Base-by-base conservation (phyloP, 176 grass and related monocot genomes). In the Sorghum bicolor region DNA sequence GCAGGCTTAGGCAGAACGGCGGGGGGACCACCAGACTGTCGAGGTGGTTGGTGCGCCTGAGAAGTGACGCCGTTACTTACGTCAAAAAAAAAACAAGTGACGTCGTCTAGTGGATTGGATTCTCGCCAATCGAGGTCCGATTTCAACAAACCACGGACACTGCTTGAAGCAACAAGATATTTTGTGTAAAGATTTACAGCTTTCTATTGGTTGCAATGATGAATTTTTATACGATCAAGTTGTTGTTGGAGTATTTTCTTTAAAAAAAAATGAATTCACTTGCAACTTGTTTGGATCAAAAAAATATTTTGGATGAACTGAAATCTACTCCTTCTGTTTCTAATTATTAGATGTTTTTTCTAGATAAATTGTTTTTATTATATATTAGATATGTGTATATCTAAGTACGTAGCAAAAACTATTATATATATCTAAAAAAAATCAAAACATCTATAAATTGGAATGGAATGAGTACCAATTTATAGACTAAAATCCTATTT, bases 11-110 rank as follows among this genome's bases (percentile, higher is more conserved):
- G 38, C 74, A 22, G 2, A 4, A 1, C 8, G 38, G 4, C 2
- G 63, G 80, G 24, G 10, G 80, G 67, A 31, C 80, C 74, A 44
- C 81, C 10, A 28, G 17, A 64, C 19, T 37, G 17, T 0, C 57
- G 75, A 79, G 22, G 75, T 80, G 75, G 75, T 61, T 22, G 81
- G 60, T 30, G 81, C 87, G 80, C 76, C 81, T 61, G 75, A 31
- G 24, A 72, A 66, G 60, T 67, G 80, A 69, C 67, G 63, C 30
- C 32, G 45, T 36, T 36, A 36, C 34, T 36, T 36, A 36, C 34
- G 34, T 36, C 34, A 36, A 36, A 36, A 36, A 36, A 36, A 36
- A 36, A 36, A 36, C 34, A 72, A 66, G 60, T 67, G 80, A 69
- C 67, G 38, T n/a, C 32, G 45, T 10, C 41, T 70, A 70, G 45